phyloP scores from a whole-genome alignment of 768 basidiomycete genomes.

The Hortiboletus campestris region DNA sequence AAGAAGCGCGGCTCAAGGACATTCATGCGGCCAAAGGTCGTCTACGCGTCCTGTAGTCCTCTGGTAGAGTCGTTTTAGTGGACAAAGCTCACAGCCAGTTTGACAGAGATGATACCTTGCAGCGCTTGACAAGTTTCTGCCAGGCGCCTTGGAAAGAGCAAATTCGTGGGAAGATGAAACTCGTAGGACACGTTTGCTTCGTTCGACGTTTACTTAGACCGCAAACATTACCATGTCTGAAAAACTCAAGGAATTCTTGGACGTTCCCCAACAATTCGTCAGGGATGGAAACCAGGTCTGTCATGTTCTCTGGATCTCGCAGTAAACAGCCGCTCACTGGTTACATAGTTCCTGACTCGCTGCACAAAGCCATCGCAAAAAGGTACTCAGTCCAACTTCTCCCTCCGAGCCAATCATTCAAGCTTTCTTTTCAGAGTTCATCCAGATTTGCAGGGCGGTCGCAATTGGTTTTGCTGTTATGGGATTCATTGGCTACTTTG shows the following conservation, averaged over 20 bases:
- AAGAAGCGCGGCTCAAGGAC: constrained; percentile 45
- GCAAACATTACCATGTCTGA: constrained; percentile 69
- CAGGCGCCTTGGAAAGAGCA: background rate
- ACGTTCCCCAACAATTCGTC: constrained; percentile 88
- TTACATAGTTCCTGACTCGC: constrained; percentile 81
- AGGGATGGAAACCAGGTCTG: constrained; percentile 90
- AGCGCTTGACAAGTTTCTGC: background rate
- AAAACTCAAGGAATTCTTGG: constrained; percentile 84
- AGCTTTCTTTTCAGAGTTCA: constrained; percentile 63
- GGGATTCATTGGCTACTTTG: constrained; percentile 99
- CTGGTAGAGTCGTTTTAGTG: constrained; percentile 7
- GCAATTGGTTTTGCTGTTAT: constrained; percentile 97
- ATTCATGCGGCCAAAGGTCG: constrained; percentile 52
- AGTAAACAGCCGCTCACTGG: constrained; percentile 8
- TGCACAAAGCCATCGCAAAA: constrained; percentile 98
- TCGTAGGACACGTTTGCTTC: constrained; percentile 29
- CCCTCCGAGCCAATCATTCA: background rate
- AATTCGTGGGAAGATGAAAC: constrained; percentile 27
- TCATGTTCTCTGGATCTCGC: background rate
- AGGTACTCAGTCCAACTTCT: constrained; percentile 48
- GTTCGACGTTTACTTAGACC: constrained; percentile 14
- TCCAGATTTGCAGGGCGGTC: constrained; percentile 93
- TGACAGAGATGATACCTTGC: constrained; percentile 15
- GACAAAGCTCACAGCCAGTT: background rate
- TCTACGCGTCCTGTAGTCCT: constrained; percentile 13